A percentile compares a stretch with the other conserved stretches of the same genome.
These are phyloP conservation scores for Irpex sp. DNA, from an alignment of 1,284 basidiomycete species.

Conservation along the genomic window DNA sequence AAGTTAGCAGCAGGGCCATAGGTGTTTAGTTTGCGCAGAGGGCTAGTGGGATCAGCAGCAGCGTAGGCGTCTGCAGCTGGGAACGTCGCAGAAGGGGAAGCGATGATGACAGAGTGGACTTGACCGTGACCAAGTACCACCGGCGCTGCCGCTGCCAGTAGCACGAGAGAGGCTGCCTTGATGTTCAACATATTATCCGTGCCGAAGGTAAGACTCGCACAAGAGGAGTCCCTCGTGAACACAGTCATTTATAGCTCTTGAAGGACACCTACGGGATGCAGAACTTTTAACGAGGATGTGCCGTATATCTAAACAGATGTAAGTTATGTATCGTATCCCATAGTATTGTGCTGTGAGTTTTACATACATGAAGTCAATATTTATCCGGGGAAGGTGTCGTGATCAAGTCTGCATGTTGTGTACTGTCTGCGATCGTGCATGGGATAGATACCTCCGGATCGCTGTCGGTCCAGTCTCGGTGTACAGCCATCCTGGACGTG, in stretches of 20 bases:
- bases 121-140: constrained; percentile 16
- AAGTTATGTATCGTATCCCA: not conserved
- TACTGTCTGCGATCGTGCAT: not conserved
- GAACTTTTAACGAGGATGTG: not conserved
- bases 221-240: not conserved
- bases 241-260: not conserved
- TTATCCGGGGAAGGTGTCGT: not conserved
- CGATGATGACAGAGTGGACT: constrained; percentile 17
- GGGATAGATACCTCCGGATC: not conserved
- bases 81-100: constrained; percentile 11
- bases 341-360: not conserved
- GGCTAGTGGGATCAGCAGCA: constrained; percentile 15
- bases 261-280: not conserved
- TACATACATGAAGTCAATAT: not conserved
- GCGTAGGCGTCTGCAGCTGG: constrained; percentile 18
- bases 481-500: not conserved
- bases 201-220: not conserved
- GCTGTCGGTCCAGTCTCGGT: not conserved
- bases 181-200: not conserved
- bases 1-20: constrained; percentile 19
- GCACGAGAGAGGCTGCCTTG: constrained; percentile 8
- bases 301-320: not conserved
- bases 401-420: not conserved
- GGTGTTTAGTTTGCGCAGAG: constrained; percentile 18
- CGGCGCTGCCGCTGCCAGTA: constrained; percentile 5